A percentile compares a stretch with the other conserved stretches of the same genome.
Evolutionary conservation across 2,329 filamentous ascomycete genomes (phyloP).

Genomic region (Xylariaceae sp.): DNA sequence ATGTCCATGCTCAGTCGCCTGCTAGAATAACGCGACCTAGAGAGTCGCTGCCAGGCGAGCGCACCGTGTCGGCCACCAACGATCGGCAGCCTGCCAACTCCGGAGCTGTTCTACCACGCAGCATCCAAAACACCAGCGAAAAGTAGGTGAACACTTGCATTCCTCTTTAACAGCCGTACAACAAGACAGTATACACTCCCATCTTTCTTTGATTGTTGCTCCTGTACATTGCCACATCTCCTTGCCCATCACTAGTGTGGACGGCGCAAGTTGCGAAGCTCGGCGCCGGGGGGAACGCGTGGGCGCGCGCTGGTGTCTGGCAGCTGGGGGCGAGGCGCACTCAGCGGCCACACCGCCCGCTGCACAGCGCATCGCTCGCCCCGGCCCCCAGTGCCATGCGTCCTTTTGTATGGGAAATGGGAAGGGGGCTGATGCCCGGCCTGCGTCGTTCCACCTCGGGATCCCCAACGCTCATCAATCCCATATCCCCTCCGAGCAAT

Average conservation of each 20-base stretch:
- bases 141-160: constrained; percentile 45
- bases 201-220: constrained; percentile 2
- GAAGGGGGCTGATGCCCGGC: constrained; percentile 19
- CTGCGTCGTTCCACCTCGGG: constrained; percentile 27
- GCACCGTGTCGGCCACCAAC: constrained; percentile 40
- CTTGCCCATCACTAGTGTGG: background rate
- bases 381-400: background rate
- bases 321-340: constrained; percentile 18
- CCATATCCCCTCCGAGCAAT: constrained; percentile 9
- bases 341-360: constrained; percentile 6
- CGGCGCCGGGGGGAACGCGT: constrained; percentile 11
- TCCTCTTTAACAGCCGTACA: constrained; percentile 4
- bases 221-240: background rate
- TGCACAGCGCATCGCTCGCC: constrained; percentile 5
- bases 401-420: background rate
- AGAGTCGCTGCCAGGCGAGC: constrained; percentile 52
- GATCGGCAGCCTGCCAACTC: constrained; percentile 45
- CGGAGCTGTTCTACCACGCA: constrained; percentile 40
- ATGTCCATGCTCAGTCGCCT: constrained; percentile 57
- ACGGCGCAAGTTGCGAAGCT: constrained; percentile 2
- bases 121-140: constrained; percentile 44
- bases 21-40: constrained; percentile 50
- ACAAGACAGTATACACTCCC: background rate
- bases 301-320: constrained; percentile 6
- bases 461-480: constrained; percentile 17